Base-by-base conservation (phyloP, 371 early-diverging fungal genomes). In the Mortierella sp. region DNA sequence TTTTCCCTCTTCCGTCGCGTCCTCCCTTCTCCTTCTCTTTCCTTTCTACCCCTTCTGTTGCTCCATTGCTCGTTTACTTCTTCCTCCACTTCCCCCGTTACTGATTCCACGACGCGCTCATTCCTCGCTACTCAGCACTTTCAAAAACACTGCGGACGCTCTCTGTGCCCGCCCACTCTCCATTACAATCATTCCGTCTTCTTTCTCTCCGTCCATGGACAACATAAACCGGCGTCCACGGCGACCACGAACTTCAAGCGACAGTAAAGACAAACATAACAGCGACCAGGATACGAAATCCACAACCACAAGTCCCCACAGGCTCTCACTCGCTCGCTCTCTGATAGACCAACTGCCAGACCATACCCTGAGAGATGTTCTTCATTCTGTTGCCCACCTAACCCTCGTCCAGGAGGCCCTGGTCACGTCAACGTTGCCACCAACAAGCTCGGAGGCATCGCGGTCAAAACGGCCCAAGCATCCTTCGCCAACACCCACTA, bases 141-240 rank as follows among this genome's bases (percentile, higher is more conserved):
- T 8, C 31, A 63, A 31, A 7, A 31, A 58, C 31, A 34, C 42
- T 19, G 68, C 42, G 68, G 68, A 21, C 68, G 38, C 68, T 9
- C 14, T 57, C 24, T 38, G 65, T 38, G 68, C 9, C 68, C 68
- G 34, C 68, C 34, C 68, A 38, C 68, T 10, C 42, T 38, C 24
- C 68, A 65, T 65, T 65, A 24, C 68, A 65, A 65, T 42, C 68
- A 65, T 65, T 65, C 68, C 68, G 19, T 65, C 68, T 34, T 65
- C 68, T 9, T 21, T 38, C 16, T 65, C 42, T 38, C 24, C 42
- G 21, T 42, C 68, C 68, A 65, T 65, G 68, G 68, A 65, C 38
- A 65, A 38, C 42, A 21, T 24, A 21, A 8, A 21, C 24, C 68
- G 68, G 42, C 68, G 68, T 65, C 42, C 68, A 24, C 68, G 42